Evolutionary conservation across 164 flowering plant species (phyloP).

Genomic region (Vitis rotundifolia): DNA sequence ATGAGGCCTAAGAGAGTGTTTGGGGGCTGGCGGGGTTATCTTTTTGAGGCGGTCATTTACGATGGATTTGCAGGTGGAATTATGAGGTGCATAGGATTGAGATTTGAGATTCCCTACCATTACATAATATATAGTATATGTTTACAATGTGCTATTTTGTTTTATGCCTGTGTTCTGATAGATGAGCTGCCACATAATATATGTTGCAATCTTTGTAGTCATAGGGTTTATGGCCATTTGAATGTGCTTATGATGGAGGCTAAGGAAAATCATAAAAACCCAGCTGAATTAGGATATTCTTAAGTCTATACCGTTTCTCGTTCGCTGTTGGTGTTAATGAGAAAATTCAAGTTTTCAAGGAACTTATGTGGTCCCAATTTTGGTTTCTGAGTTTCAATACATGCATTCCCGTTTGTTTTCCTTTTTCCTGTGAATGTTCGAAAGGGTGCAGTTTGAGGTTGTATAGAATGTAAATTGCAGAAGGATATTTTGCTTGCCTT

Average conservation of each 20-base stretch:
- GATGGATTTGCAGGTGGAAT: background rate
- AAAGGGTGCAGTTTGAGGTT: no score
- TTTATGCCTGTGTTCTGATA: conserved; percentile 5
- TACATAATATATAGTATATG: background rate
- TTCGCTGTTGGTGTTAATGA: background rate
- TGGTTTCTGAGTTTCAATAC: background rate
- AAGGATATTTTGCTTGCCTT: no score
- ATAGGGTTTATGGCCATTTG: background rate
- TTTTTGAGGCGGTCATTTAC: background rate
- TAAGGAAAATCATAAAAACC: background rate
- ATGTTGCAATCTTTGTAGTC: conserved; percentile 1
- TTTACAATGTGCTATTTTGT: background rate
- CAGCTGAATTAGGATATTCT: background rate
- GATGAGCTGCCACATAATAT: background rate
- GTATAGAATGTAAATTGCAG: no score
- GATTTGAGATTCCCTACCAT: no score
- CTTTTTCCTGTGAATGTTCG: background rate
- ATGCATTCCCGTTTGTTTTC: no score
- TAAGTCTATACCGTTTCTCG: conserved; percentile 2
- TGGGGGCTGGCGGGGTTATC: background rate
- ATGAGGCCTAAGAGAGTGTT: background rate
- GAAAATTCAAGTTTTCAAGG: conserved; percentile 3
- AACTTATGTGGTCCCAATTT: background rate
- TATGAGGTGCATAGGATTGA: background rate
- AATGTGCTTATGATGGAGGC: no score